Base-by-base conservation (phyloP, 768 basidiomycete species). In the Nidularia sp. region DNA sequence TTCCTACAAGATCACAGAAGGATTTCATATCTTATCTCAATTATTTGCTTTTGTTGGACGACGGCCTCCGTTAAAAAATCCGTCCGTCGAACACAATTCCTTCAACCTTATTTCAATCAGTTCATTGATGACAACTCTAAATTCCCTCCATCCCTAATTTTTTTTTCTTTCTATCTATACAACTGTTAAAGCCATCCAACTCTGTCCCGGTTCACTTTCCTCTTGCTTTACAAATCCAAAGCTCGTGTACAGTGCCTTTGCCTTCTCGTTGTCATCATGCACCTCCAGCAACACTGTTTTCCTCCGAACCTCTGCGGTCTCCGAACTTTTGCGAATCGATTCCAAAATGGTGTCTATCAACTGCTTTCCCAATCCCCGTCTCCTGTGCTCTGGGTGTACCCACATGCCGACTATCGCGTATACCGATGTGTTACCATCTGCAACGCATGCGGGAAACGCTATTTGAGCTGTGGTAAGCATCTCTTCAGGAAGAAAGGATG, bases 321-420 rank as follows among this genome's bases (percentile, higher is more conserved):
- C n/a, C 50, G 45, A 29, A 29, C 1, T 48, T 55, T 54, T 52
- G 3, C 56, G 50, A 25, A 53, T 47, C 31, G 44, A 9, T n/a
- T 13, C 25, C 44, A 45, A 13, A 9, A 29, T 9, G 13, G 42
- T 36, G 42, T 48, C 48, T 33, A 62, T 45, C 34, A 60, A 52
- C 29, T 29, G 32, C 44, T 55, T 57, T 33, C 36, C 60, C 34
- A 54, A 15, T 34, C 63, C 61, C 53, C 53, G 60, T 32, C 57
- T 52, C 22, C 60, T 54, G 45, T 65, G 62, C 8, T 59, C 56
- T 3, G 62, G 59, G 47, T 59, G 58, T 2, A 65, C 56, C 62
- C 63, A 62, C 55, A 65, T 58, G 0, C 63, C 60, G 13, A 58
- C 51, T 9, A 65, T 18, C 12, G 9, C 43, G 47, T 62, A 50